phyloP scores from a whole-genome alignment of 805 yeast species.

The Saccharomyces mikatae region DNA sequence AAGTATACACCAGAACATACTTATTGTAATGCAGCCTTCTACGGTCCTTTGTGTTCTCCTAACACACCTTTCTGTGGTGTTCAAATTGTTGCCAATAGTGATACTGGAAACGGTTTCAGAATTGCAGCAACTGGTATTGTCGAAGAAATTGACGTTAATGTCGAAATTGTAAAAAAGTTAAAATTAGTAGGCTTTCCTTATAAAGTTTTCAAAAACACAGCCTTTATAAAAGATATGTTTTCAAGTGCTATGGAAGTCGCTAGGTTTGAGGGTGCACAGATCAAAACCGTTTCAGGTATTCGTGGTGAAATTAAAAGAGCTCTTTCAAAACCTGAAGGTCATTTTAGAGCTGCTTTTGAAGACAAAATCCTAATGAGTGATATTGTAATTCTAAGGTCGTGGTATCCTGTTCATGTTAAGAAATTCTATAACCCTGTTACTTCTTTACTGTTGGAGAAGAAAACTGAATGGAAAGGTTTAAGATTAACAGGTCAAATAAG shows the following conservation, averaged over 20 bases:
- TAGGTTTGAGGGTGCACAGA: constrained; percentile 94
- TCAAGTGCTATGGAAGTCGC: constrained; percentile 89
- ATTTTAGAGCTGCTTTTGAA: constrained; percentile 93
- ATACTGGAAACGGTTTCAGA: constrained; percentile 84
- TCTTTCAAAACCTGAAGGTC: constrained; percentile 87
- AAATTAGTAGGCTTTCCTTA: constrained; percentile 92
- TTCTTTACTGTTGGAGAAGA: constrained; percentile 68
- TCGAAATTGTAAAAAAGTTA: constrained; percentile 91
- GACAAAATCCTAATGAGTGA: constrained; percentile 90
- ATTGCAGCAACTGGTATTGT: constrained; percentile 96
- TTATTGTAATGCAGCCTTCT: constrained; percentile 89
- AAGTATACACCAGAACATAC: constrained; percentile 98
- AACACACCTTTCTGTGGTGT: constrained; percentile 96
- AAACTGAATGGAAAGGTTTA: constrained; percentile 93
- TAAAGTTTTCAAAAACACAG: constrained; percentile 90
- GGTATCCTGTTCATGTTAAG: constrained; percentile 92
- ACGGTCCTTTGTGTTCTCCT: constrained; percentile 95
- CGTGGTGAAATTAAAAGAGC: constrained; percentile 97
- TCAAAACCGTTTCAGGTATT: constrained; percentile 93
- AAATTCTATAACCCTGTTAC: constrained; percentile 94
- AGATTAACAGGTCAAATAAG: constrained; percentile 89
- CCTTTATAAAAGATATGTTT: constrained; percentile 96
- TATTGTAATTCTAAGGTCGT: constrained; percentile 80
- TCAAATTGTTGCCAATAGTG: constrained; percentile 73
- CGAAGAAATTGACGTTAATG: constrained; percentile 79